Conservation (phyloP, 139 green algal species). For the Chlorella sp. region DNA sequence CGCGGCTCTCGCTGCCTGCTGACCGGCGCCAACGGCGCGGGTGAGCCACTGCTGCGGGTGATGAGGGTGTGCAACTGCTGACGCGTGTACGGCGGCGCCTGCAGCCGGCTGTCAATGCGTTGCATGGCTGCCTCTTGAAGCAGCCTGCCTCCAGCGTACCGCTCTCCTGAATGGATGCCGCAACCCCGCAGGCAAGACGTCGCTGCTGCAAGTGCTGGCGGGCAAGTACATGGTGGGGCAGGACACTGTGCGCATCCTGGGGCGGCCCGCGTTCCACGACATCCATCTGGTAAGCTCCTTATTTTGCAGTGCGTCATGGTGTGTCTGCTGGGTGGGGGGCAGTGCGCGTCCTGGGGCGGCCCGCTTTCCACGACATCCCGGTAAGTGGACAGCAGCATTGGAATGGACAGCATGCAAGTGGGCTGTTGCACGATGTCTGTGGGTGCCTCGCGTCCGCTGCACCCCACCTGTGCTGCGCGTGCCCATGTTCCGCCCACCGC, state of each 20-base stretch:
- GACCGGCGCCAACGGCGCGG: slow-evolving; percentile 94
- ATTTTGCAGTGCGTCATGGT: no score
- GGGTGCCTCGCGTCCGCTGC: no score
- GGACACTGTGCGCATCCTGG: slow-evolving; percentile 84
- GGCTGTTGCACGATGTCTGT: no score
- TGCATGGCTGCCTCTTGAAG: background rate
- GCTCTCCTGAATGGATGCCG: background rate
- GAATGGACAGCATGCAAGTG: no score
- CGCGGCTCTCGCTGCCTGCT: slow-evolving; percentile 85
- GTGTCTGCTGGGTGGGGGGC: no score
- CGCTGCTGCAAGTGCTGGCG: slow-evolving; percentile 90
- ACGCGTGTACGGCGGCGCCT: background rate
- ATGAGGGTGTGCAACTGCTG: background rate
- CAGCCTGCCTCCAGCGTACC: background rate
- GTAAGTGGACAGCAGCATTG: no score
- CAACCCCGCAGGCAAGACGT: slow-evolving; percentile 77
- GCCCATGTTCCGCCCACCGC: no score
- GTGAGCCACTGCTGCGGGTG: slow-evolving; percentile 19
- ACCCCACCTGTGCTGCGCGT: no score
- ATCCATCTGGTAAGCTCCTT: slow-evolving; percentile 66
- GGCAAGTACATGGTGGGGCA: slow-evolving; percentile 96
- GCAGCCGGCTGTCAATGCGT: background rate
- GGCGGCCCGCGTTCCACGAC: slow-evolving; percentile 93
- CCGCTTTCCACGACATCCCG: no score
- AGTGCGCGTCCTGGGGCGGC: no score